Conservation (phyloP, 345 rosid species). For the Barbarea vulgaris region DNA sequence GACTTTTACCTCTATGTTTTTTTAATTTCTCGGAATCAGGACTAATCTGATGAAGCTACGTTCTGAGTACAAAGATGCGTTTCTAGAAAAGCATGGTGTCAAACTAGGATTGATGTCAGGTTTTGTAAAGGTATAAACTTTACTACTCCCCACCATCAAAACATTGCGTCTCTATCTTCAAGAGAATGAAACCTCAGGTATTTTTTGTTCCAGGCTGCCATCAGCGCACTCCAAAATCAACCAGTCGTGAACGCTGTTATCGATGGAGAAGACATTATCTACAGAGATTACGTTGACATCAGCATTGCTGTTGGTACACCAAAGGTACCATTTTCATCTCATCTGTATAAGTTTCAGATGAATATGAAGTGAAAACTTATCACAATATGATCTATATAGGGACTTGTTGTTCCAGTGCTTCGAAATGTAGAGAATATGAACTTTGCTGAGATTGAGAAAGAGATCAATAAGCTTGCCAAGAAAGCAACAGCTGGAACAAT, state of each 20-base stretch:
- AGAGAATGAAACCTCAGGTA: neutral
- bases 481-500: neutral
- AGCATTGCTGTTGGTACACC: neutral
- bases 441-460: conserved; percentile 33
- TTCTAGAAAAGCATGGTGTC: neutral
- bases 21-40: neutral
- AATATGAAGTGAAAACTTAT: neutral
- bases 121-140: neutral
- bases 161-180: neutral
- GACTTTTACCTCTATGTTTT: no score
- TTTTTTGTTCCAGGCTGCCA: neutral
- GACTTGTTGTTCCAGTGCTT: conserved; percentile 86
- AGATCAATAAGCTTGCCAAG: neutral
- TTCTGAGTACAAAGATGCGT: neutral
- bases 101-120: neutral
- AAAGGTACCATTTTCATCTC: neutral
- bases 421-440: conserved; percentile 72
- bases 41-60: neutral
- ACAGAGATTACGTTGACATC: neutral
- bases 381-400: conserved; percentile 45
- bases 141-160: neutral
- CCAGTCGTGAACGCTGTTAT: neutral
- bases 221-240: neutral
- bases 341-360: neutral
- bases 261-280: neutral